Evolutionary conservation across 2,329 filamentous ascomycete species (phyloP), one percentile per base, ranked within the genome.

Genomic region (Rhinocladiella similis): DNA sequence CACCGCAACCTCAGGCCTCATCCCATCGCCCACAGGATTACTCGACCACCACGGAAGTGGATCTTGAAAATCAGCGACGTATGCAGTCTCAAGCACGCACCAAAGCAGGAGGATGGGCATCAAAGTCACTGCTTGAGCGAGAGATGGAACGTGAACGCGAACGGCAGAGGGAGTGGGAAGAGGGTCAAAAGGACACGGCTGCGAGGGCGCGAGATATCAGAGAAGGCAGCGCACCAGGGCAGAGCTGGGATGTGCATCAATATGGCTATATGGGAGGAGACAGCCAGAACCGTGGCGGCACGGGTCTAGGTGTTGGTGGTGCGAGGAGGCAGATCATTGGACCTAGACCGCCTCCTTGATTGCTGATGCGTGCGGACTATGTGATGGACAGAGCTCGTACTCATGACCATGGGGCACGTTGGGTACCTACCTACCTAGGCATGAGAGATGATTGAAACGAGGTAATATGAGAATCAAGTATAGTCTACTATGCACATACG

Each of bases 91-190:
- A 85, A 60, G 70, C 78, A 49, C 81, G 81, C 66, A 85, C 83
- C 27, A 80, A 80, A 60, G 81, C 81, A 12, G 80, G 78, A 18
- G 82, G 80, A 1, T 85, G 82, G 82, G 82, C 83, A 0, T 80
- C 77, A n/a, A 85, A 84, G 66, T 84, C 82, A 2, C 75, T 87
- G 1, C 75, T 87, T 3, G 83, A 86, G 66, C 80, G 83, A 6
- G 84, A 87, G 63, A 87, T 86, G 84, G 84, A 87, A 67, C 80
- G 82, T 18, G 84, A 87, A 66, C 79, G 84, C 14, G 82, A 85
- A 65, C 77, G 84, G 46, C 84, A 87, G 66, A 75, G 78, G 36
- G 84, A 87, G 59, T 87, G 84, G 84, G 84, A 87, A 66, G 80
- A 84, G 43, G 74, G 73, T 18, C 84, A 87, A 67, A 76, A 81